Percentiles rank a stretch among this genome's conserved stretches.
phyloP scores from a whole-genome alignment of 2,329 filamentous ascomycete species.

The Kalmusia sp. region DNA sequence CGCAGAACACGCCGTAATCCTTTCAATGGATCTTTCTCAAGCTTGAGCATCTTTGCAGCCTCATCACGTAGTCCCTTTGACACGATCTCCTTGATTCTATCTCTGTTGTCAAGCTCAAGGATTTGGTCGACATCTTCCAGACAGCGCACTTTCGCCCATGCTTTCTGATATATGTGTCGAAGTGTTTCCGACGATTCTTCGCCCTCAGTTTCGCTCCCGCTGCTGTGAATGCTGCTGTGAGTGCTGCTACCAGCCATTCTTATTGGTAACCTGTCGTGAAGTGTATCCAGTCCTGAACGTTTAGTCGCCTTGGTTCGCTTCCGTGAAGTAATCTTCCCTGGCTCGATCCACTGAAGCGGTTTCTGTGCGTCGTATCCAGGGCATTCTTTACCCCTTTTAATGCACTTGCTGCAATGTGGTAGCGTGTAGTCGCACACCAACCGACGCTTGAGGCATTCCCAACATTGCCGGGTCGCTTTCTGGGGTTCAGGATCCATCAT shows the following conservation, averaged over 20 bases:
- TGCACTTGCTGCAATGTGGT: constrained; percentile 41
- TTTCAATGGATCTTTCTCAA: constrained; percentile 23
- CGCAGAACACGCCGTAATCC: constrained; percentile 21
- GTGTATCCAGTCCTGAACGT: background rate
- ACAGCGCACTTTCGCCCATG: background rate
- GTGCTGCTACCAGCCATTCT: background rate
- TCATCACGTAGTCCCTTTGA: constrained; percentile 15
- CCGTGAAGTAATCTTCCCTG: constrained; percentile 38
- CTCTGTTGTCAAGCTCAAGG: constrained; percentile 16
- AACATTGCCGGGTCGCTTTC: constrained; percentile 39
- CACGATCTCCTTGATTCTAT: constrained; percentile 23
- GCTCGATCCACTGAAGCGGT: constrained; percentile 40
- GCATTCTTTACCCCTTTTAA: constrained; percentile 34
- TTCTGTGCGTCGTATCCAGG: constrained; percentile 42
- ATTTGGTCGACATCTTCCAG: constrained; percentile 13
- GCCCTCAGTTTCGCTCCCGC: constrained; percentile 12
- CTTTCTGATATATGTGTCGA: constrained; percentile 15
- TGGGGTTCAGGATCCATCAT: background rate
- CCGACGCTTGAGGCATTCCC: constrained; percentile 41
- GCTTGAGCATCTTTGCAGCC: constrained; percentile 21
- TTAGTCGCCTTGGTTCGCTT: constrained; percentile 7
- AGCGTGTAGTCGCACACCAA: constrained; percentile 42
- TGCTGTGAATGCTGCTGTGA: background rate
- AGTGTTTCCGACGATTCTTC: constrained; percentile 13
- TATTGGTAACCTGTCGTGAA: background rate